A percentile compares a stretch with the other conserved stretches of the same genome.
phyloP scores from a whole-genome alignment of 2,329 filamentous ascomycete genomes.

The Torrubiellomyces zombiae region DNA sequence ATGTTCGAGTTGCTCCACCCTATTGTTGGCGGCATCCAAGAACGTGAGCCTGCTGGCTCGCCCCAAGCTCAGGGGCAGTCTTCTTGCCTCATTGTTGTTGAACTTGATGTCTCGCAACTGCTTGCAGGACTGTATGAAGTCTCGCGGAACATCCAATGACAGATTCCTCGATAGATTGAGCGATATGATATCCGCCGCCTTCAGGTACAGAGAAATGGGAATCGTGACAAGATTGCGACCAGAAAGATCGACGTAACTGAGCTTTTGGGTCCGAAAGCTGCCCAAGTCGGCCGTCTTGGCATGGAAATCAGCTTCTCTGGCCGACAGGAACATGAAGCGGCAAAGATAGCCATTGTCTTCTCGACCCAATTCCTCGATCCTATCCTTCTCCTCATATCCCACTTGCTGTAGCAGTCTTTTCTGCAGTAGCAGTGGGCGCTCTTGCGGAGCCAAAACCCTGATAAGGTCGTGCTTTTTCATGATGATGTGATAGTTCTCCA shows the following conservation, averaged over 20 bases:
- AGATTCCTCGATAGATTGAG: conserved; percentile 87
- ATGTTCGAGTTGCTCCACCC: conserved; percentile 71
- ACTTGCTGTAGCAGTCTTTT: conserved; percentile 82
- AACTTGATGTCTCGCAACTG: conserved; percentile 91
- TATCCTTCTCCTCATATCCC: conserved; percentile 74
- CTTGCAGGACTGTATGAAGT: conserved; percentile 88
- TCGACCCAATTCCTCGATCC: conserved; percentile 80
- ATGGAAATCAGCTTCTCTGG: conserved; percentile 68
- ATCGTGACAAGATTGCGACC: conserved; percentile 87
- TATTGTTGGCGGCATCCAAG: conserved; percentile 89
- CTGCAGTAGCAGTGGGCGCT: conserved; percentile 79
- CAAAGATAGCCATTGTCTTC: conserved; percentile 97
- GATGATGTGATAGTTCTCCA: conserved; percentile 91
- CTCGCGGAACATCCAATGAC: conserved; percentile 80
- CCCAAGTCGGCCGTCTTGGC: conserved; percentile 56
- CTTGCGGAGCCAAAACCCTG: conserved; percentile 58
- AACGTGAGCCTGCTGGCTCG: conserved; percentile 70
- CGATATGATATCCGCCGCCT: conserved; percentile 81
- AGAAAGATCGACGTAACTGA: conserved; percentile 83
- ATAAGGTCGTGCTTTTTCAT: conserved; percentile 85
- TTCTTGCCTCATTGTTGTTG: conserved; percentile 81
- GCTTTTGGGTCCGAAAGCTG: conserved; percentile 70
- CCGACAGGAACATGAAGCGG: conserved; percentile 85
- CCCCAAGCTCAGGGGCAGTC: conserved; percentile 68
- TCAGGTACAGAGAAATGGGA: conserved; percentile 83